These are phyloP conservation scores for Flaveria floridana DNA, from an alignment of 140 eudicot species.

Conservation along the genomic window DNA sequence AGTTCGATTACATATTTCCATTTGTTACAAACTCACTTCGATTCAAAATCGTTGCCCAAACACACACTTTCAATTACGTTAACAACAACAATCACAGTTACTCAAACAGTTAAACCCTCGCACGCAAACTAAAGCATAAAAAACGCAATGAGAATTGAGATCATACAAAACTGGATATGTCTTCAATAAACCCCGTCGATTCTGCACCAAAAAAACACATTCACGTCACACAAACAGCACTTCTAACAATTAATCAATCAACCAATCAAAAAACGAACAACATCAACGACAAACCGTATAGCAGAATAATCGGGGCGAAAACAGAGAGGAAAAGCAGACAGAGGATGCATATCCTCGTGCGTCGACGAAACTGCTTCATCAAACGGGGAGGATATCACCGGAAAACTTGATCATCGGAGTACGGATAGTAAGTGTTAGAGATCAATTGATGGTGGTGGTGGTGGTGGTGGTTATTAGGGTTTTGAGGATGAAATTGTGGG, in stretches of 20 bases:
- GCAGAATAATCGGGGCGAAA: conserved; percentile 58
- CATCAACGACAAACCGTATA: conserved; percentile 42
- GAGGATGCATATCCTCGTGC: conserved; percentile 92
- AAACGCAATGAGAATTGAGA: conserved; percentile 25
- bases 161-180: conserved; percentile 71
- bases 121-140: not conserved
- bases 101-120: not conserved
- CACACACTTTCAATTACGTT: not conserved
- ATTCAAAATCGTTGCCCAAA: not conserved
- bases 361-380: conserved; percentile 66
- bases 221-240: conserved; percentile 15
- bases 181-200: conserved; percentile 56
- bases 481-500: conserved; percentile 19
- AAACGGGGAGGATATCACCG: not conserved
- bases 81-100: not conserved
- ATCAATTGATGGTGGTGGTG: conserved; percentile 19
- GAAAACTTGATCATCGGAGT: conserved; percentile 26
- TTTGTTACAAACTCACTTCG: conserved; percentile 1
- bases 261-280: not conserved
- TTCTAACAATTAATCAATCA: conserved; percentile 3
- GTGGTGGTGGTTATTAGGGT: conserved; percentile 33
- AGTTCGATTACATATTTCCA: not conserved
- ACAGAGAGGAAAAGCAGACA: conserved; percentile 64
- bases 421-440: not conserved
- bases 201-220: conserved; percentile 48